Conservation (phyloP, 768 basidiomycete genomes). For the Postia placenta region DNA sequence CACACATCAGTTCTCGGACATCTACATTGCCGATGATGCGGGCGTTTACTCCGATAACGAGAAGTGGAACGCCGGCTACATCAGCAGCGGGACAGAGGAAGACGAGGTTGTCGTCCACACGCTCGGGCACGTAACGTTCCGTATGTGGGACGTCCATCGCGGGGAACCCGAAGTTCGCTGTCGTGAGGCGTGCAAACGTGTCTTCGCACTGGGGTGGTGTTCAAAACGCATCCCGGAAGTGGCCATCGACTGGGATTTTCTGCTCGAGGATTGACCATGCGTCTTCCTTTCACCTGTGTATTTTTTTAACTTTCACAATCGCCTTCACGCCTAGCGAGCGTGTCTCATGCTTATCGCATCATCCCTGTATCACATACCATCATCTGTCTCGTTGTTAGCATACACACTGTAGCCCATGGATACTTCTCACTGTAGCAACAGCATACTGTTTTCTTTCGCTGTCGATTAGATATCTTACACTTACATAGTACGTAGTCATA, state of each 20-base stretch:
- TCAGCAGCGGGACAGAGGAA: slow-evolving; percentile 27
- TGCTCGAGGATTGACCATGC: slow-evolving; percentile 67
- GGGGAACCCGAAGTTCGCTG: slow-evolving; percentile 56
- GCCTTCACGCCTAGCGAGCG: background rate
- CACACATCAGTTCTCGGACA: slow-evolving; percentile 16
- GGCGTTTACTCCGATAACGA: slow-evolving; percentile 10
- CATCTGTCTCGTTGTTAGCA: background rate
- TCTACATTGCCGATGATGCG: slow-evolving; percentile 17
- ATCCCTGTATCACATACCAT: background rate
- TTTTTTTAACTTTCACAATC: background rate
- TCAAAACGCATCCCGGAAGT: slow-evolving; percentile 45
- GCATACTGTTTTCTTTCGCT: background rate
- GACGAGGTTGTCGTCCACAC: slow-evolving; percentile 64
- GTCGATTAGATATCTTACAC: no score
- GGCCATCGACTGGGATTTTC: slow-evolving; percentile 72
- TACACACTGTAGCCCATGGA: background rate
- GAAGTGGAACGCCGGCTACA: slow-evolving; percentile 9
- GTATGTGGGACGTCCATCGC: slow-evolving; percentile 75
- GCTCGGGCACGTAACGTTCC: slow-evolving; percentile 56
- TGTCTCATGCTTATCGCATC: background rate
- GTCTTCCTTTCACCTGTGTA: background rate
- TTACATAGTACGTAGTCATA: no score
- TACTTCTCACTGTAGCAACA: slow-evolving; percentile 1
- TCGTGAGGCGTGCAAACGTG: slow-evolving; percentile 54
- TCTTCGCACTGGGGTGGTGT: slow-evolving; percentile 46